Evolutionary conservation across 495 filamentous ascomycete genomes (phyloP).

Genomic region (Daldinia grandis): DNA sequence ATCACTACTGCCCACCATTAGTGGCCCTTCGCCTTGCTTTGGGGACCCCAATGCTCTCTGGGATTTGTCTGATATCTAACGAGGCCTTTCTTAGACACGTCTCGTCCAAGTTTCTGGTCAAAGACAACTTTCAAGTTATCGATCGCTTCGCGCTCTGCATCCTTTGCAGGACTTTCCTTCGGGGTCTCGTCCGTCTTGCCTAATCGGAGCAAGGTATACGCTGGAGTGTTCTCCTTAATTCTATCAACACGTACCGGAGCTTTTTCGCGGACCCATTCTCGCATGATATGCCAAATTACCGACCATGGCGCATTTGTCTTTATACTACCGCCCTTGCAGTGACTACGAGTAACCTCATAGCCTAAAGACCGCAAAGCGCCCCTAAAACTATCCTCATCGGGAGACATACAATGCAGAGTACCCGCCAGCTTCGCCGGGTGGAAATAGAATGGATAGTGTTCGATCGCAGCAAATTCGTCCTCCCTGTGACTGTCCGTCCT

Average conservation of each 20-base stretch:
- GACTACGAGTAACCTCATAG: slow-evolving; percentile 81
- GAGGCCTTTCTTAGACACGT: slow-evolving; percentile 67
- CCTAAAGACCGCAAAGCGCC: slow-evolving; percentile 83
- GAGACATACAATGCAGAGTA: slow-evolving; percentile 77
- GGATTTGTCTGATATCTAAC: slow-evolving; percentile 91
- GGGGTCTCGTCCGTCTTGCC: slow-evolving; percentile 42
- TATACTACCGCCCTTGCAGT: slow-evolving; percentile 86
- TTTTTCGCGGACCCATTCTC: slow-evolving; percentile 85
- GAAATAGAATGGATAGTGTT: slow-evolving; percentile 87
- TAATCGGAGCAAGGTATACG: slow-evolving; percentile 65
- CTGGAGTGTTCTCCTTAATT: slow-evolving; percentile 73
- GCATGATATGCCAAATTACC: slow-evolving; percentile 91
- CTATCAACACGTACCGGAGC: slow-evolving; percentile 73
- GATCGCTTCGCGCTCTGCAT: slow-evolving; percentile 35
- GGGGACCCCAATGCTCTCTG: slow-evolving; percentile 89
- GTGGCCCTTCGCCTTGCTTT: slow-evolving; percentile 73
- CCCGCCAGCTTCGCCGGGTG: slow-evolving; percentile 74
- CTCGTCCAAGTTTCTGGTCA: slow-evolving; percentile 78
- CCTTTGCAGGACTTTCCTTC: slow-evolving; percentile 26
- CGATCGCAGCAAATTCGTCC: slow-evolving; percentile 64
- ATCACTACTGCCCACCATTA: slow-evolving; percentile 15
- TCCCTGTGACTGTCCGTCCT: slow-evolving; percentile 45
- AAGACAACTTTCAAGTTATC: slow-evolving; percentile 73
- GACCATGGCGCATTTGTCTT: slow-evolving; percentile 91
- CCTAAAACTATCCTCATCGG: slow-evolving; percentile 73